These are phyloP conservation scores for Penicillium samsonianum DNA, from an alignment of 495 filamentous ascomycete genomes.

Conservation along the genomic window DNA sequence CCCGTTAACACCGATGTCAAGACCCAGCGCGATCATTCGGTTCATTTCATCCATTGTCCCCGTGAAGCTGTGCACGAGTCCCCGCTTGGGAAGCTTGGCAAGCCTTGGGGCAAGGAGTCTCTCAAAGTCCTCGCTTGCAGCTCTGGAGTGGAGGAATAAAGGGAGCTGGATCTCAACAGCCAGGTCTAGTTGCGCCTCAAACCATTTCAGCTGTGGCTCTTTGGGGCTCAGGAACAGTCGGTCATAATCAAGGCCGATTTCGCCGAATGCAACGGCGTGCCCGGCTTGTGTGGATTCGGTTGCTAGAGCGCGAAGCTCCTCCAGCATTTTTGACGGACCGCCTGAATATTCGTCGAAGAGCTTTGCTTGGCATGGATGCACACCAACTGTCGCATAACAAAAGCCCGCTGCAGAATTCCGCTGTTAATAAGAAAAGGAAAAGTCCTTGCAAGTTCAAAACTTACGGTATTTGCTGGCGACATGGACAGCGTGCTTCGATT, in stretches of 20 bases:
- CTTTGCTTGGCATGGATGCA: slow-evolving; percentile 83
- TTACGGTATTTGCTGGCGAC: slow-evolving; percentile 72
- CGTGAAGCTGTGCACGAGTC: slow-evolving; percentile 89
- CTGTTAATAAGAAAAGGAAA: background rate
- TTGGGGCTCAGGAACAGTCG: slow-evolving; percentile 74
- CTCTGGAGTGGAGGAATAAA: slow-evolving; percentile 86
- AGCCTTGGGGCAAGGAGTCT: slow-evolving; percentile 55
- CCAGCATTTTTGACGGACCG: slow-evolving; percentile 57
- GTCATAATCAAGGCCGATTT: slow-evolving; percentile 96
- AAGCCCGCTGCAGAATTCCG: slow-evolving; percentile 60
- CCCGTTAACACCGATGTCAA: slow-evolving; percentile 87
- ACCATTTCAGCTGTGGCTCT: slow-evolving; percentile 80
- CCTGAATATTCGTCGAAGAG: slow-evolving; percentile 63
- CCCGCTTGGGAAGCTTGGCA: slow-evolving; percentile 62
- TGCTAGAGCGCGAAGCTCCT: slow-evolving; percentile 61
- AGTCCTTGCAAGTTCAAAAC: slow-evolving; percentile 20
- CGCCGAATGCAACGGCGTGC: slow-evolving; percentile 79
- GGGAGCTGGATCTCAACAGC: slow-evolving; percentile 78
- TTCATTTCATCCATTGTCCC: slow-evolving; percentile 81
- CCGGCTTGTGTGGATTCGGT: slow-evolving; percentile 45
- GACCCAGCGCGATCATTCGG: slow-evolving; percentile 68
- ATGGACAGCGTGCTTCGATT: slow-evolving; percentile 71
- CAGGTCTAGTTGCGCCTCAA: slow-evolving; percentile 75
- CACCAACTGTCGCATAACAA: slow-evolving; percentile 85
- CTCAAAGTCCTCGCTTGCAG: slow-evolving; percentile 81